These are phyloP conservation scores for Lyophyllum shimeji DNA, from an alignment of 768 basidiomycete species.

Conservation along the genomic window DNA sequence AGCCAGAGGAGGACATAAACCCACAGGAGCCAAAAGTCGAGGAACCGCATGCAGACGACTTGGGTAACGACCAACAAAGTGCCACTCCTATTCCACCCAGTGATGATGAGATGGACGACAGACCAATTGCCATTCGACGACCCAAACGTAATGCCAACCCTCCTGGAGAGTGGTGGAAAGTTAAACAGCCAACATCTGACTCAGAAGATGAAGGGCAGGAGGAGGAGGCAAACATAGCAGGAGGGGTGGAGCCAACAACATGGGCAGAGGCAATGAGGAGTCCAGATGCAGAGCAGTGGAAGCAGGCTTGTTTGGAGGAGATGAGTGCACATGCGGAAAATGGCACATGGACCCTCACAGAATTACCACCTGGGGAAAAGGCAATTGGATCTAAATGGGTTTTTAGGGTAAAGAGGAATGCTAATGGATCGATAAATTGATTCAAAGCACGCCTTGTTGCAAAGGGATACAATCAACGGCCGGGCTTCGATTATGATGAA, in stretches of 20 bases:
- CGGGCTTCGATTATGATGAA: conserved; percentile 39
- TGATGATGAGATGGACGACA: too few relatives aligned
- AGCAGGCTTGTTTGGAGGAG: conserved; percentile 27
- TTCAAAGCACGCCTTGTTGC: conserved; percentile 44
- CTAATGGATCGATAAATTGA: conserved; percentile 35
- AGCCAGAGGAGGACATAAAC: too few relatives aligned
- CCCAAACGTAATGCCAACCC: too few relatives aligned
- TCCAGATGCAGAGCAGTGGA: conserved; percentile 22
- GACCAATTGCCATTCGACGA: too few relatives aligned
- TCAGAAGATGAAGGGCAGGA: not conserved
- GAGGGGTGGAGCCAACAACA: not conserved
- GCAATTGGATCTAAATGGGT: conserved; percentile 39
- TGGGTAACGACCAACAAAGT: too few relatives aligned
- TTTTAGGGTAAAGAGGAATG: conserved; percentile 39
- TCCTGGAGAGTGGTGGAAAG: too few relatives aligned
- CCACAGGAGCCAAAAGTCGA: too few relatives aligned
- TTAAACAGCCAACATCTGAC: too few relatives aligned
- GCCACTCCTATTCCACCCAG: too few relatives aligned
- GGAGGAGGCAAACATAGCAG: not conserved
- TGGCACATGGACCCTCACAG: conserved; percentile 34
- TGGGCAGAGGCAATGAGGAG: conserved; percentile 20
- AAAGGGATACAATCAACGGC: conserved; percentile 35
- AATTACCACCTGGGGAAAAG: conserved; percentile 29
- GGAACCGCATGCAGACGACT: too few relatives aligned
- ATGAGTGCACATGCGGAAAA: conserved; percentile 22